A percentile compares a stretch with the other conserved stretches of the same genome.
phyloP scores from a whole-genome alignment of 257 asterid genomes.

The Solanum habrochaites region DNA sequence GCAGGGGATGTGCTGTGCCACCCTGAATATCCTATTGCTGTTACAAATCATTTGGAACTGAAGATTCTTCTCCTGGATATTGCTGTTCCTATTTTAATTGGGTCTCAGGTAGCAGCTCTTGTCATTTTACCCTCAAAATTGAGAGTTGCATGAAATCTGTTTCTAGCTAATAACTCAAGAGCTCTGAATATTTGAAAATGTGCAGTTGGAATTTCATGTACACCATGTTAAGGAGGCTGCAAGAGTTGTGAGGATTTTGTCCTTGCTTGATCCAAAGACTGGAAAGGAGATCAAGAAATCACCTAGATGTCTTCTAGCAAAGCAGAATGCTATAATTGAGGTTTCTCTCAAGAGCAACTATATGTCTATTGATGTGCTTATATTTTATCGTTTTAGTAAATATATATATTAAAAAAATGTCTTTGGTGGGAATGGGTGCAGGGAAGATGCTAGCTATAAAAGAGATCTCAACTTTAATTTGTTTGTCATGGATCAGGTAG shows the following conservation, averaged over 20 bases:
- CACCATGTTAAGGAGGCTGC: conserved; percentile 88
- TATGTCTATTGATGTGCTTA: not conserved
- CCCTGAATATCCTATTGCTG: conserved; percentile 73
- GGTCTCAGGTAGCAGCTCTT: conserved; percentile 60
- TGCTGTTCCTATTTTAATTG: conserved; percentile 56
- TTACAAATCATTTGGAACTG: conserved; percentile 66
- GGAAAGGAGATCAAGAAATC: conserved; percentile 67
- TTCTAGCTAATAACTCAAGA: not conserved
- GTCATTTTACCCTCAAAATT: conserved; percentile 43
- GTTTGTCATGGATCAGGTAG: conserved; percentile 32
- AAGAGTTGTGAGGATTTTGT: conserved; percentile 43
- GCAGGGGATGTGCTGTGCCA: conserved; percentile 89
- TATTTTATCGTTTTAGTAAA: not conserved
- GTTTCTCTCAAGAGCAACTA: conserved; percentile 23
- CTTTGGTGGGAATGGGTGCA: not conserved
- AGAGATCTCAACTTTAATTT: not conserved
- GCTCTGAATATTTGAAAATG: not conserved
- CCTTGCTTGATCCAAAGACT: conserved; percentile 74
- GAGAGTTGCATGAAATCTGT: not conserved
- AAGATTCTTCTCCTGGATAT: conserved; percentile 69
- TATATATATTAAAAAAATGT: not conserved
- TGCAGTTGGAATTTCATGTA: conserved; percentile 81
- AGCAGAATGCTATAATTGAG: conserved; percentile 77
- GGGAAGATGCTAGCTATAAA: not conserved
- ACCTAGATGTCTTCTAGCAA: conserved; percentile 67